These are phyloP conservation scores for Fusarium sulawesiense DNA, from an alignment of 2,329 filamentous ascomycete species.

Conservation along the genomic window DNA sequence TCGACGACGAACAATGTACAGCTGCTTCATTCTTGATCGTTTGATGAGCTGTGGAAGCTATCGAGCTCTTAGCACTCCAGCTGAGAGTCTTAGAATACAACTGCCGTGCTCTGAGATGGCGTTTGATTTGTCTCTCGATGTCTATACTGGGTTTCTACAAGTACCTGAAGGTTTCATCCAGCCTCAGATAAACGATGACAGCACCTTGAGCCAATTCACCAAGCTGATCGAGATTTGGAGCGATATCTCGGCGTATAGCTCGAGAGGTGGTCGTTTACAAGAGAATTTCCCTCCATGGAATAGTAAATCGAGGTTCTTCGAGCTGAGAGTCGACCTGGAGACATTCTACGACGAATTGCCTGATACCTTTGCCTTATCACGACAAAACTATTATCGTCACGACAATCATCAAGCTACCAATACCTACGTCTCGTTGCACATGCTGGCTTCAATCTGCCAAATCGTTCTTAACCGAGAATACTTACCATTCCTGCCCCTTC, in stretches of 20 bases:
- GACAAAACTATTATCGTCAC: constrained; percentile 39
- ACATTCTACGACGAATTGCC: constrained; percentile 58
- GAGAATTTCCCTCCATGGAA: constrained; percentile 70
- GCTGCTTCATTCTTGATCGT: constrained; percentile 78
- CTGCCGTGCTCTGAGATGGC: constrained; percentile 47
- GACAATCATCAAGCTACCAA: constrained; percentile 59
- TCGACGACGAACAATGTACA: constrained; percentile 77
- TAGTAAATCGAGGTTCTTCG: constrained; percentile 63
- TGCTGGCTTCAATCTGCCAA: constrained; percentile 7
- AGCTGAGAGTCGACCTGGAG: constrained; percentile 63
- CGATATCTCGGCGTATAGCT: constrained; percentile 67
- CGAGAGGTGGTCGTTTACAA: constrained; percentile 62
- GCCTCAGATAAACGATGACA: constrained; percentile 54
- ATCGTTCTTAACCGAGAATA: constrained; percentile 12
- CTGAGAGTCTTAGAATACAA: constrained; percentile 50
- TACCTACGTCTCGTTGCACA: constrained; percentile 7
- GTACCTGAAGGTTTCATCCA: constrained; percentile 26
- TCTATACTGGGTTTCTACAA: constrained; percentile 62
- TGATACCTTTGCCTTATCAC: constrained; percentile 66
- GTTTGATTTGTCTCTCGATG: constrained; percentile 71
- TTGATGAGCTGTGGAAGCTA: constrained; percentile 74
- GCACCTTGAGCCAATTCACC: constrained; percentile 64
- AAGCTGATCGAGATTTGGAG: constrained; percentile 69
- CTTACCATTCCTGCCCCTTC: background rate
- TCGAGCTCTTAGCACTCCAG: constrained; percentile 68